Base-by-base conservation (phyloP, 768 basidiomycete species). In the Flagelloscypha sp. region DNA sequence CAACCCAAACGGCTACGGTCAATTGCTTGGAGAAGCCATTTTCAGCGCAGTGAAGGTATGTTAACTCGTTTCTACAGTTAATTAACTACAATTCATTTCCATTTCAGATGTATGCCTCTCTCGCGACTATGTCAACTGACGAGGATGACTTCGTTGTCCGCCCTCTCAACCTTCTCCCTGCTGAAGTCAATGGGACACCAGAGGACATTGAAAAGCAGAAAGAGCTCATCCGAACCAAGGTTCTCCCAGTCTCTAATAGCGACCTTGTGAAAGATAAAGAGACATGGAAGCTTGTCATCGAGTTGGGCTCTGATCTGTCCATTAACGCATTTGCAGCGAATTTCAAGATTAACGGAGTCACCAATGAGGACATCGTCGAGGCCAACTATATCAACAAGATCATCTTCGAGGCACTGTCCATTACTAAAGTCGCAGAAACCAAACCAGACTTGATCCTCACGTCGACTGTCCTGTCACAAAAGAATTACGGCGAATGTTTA, bases 291-390 rank as follows among this genome's bases (percentile, higher is more conserved):
- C 34, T 52, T 18, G 37, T 62, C 29, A 33, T 36, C 10, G 40
- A 47, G n/a, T 33, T 62, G 7, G 66, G 65, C 12, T 58, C 59
- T 6, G 68, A 70, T 41, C 56, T 70, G 37, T 55, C 49, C 33
- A 65, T 71, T 52, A 67, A 68, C 37, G 53, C 59, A 2, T 70
- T 70, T 37, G 55, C 59, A 2, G 58, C 57, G 50, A 68, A 70
- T 50, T 67, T 68, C 53, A 50, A 54, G 13, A 38, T 57, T 30
- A 47, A 55, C 33, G 62, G 54, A 23, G 35, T 31, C 21, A 24
- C 49, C 27, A 68, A 63, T 49, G 41, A 45, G 15, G 62, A 63
- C 44, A 47, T 68, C 37, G 53, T 41, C 19, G 62, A 65, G 37
- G 65, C 68, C 5, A 70, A 67, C 34, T 47, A 51, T 33, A 49